Conservation (phyloP, 2,329 filamentous ascomycete species). For the Magnaporthiopsis rhizophila region DNA sequence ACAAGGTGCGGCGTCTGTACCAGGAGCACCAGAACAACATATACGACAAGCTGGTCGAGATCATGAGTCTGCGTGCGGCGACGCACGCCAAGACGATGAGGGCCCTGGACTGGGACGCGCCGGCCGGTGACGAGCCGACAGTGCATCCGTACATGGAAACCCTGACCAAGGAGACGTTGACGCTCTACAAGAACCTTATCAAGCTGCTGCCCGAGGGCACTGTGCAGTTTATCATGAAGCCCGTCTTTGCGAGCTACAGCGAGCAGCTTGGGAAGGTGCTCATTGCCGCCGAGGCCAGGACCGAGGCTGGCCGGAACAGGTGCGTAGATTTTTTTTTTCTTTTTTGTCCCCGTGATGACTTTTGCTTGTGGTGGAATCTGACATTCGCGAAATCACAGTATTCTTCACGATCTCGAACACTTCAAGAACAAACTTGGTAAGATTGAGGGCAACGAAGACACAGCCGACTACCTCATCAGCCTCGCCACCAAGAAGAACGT, state of each 20-base stretch:
- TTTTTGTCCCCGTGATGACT: background rate
- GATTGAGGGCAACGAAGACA: slow-evolving; percentile 69
- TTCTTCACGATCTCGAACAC: slow-evolving; percentile 68
- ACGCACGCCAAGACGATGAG: slow-evolving; percentile 69
- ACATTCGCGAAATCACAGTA: slow-evolving; percentile 37
- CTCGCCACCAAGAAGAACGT: slow-evolving; percentile 55
- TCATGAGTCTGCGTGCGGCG: slow-evolving; percentile 73
- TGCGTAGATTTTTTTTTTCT: slow-evolving; percentile 39
- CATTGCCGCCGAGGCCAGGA: slow-evolving; percentile 55
- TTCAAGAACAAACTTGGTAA: slow-evolving; percentile 65
- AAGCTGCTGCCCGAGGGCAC: slow-evolving; percentile 73
- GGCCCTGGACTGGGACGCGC: slow-evolving; percentile 63
- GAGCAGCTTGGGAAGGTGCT: slow-evolving; percentile 71
- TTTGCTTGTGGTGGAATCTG: background rate
- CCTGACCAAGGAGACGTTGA: slow-evolving; percentile 76
- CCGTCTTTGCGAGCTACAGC: slow-evolving; percentile 75
- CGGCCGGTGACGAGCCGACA: slow-evolving; percentile 26
- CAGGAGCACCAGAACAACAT: slow-evolving; percentile 89
- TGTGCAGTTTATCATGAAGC: slow-evolving; percentile 75
- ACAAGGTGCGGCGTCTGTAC: slow-evolving; percentile 73
- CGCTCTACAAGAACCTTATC: slow-evolving; percentile 72
- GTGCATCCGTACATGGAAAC: slow-evolving; percentile 77
- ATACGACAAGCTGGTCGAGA: slow-evolving; percentile 87
- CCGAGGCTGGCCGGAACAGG: slow-evolving; percentile 62
- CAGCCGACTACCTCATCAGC: slow-evolving; percentile 60